These are phyloP conservation scores for Paraconiothyrium brasiliense DNA, from an alignment of 2,329 filamentous ascomycete species.

Conservation along the genomic window DNA sequence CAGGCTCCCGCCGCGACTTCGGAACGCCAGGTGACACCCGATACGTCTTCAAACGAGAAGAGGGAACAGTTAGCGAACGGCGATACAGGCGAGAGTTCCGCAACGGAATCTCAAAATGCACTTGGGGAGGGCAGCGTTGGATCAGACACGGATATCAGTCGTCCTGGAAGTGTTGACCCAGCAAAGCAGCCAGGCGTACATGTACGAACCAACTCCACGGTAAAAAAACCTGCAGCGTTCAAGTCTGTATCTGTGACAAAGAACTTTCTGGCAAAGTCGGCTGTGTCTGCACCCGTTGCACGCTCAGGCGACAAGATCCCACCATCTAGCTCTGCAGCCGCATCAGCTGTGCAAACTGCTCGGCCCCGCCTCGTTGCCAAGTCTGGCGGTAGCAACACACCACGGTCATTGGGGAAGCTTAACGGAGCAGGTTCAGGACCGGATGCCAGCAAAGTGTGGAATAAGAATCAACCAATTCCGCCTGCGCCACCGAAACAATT, in stretches of 20 bases:
- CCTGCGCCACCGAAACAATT: conserved; percentile 80
- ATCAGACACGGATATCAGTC: conserved; percentile 79
- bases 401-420: conserved; percentile 63
- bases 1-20: conserved; percentile 26
- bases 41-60: conserved; percentile 24
- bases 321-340: conserved; percentile 50
- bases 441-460: conserved; percentile 82
- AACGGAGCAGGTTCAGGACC: conserved; percentile 69
- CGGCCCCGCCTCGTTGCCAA: conserved; percentile 81
- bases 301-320: conserved; percentile 66
- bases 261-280: conserved; percentile 80
- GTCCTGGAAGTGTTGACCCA: conserved; percentile 62
- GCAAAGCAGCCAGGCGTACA: conserved; percentile 68
- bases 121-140: conserved; percentile 76
- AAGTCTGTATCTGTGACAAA: conserved; percentile 88
- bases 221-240: conserved; percentile 81
- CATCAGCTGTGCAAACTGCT: conserved; percentile 62
- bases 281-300: conserved; percentile 59
- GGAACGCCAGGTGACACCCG: conserved; percentile 22
- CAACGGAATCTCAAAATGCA: conserved; percentile 42
- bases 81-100: conserved; percentile 45
- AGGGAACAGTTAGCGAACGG: conserved; percentile 47
- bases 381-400: conserved; percentile 68
- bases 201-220: conserved; percentile 62
- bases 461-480: conserved; percentile 82